Evolutionary conservation across 2,329 filamentous ascomycete species (phyloP), one percentile per base, ranked within the genome.

Genomic region (Trichoderma lentiforme): DNA sequence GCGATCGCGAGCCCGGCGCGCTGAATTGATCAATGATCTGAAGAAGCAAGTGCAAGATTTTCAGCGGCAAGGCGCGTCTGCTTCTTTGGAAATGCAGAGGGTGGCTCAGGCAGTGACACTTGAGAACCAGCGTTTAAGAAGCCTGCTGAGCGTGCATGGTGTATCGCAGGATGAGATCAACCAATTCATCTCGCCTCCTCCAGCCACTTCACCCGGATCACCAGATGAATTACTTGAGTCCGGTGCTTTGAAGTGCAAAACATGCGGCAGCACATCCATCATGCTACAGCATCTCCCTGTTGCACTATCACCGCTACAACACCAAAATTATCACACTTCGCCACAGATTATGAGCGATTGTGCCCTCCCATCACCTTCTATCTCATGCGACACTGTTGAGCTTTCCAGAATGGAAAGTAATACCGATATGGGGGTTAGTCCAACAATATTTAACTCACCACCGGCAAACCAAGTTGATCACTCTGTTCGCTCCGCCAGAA

Each of bases 11-110:
- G 72, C 72, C 1, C 60, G 72, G 5, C 71, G 71, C 24, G 32
- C 39, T 24, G 70, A 73, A 24, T 32, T 73, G 24, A 47, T 73
- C 3, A 57, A 69, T 21, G 72, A 73, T 24, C 72, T 73, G 28
- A 62, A 70, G 36, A 53, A 56, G 8, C 71, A 65, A 15, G 36
- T 73, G 12, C 61, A 72, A 14, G 11, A 34, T 4, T 73, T 70
- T 21, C 63, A 72, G 43, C 72, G 21, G 21, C 61, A 62, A 51
- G 72, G 72, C 8, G 60, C 69, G 30, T 8, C 18, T 18, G 72
- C 72, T 4, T 70, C 70, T 18, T 24, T 30, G 11, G 71, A 72
- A 66, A 70, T 73, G 70, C 72, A 73, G 47, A 58, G 56, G 18
- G 56, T 57, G 12, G 72, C 72, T 47, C 56, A 36, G 30, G 68